Conservation (phyloP, 1,284 basidiomycete species). For the Leccinum insolens region DNA sequence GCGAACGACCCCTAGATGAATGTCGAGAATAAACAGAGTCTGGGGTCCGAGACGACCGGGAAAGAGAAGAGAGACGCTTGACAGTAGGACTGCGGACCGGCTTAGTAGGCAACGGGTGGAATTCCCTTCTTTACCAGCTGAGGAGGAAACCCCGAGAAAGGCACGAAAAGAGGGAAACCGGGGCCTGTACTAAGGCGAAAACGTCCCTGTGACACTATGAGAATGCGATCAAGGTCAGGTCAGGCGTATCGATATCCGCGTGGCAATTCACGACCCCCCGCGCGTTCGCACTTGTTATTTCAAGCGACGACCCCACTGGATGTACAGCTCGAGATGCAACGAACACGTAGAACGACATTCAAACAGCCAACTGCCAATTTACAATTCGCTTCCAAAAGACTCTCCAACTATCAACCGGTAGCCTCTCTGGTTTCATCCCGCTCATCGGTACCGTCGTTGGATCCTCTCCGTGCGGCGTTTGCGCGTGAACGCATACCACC, state of each 20-base stretch:
- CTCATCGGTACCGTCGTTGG: background rate
- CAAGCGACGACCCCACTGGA: too few relatives aligned
- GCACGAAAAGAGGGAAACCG: background rate
- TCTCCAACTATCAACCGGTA: too few relatives aligned
- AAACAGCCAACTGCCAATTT: background rate
- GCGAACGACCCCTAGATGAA: slow-evolving; percentile 67
- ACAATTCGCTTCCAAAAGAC: background rate
- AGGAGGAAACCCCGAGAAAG: slow-evolving; percentile 8
- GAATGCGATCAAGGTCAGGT: too few relatives aligned
- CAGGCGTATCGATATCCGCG: too few relatives aligned
- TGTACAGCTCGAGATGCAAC: too few relatives aligned
- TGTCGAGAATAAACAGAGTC: slow-evolving; percentile 64
- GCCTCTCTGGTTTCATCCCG: background rate
- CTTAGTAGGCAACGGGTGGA: slow-evolving; percentile 40
- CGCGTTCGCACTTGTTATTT: too few relatives aligned
- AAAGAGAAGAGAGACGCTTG: slow-evolving; percentile 45
- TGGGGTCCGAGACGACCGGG: slow-evolving; percentile 62
- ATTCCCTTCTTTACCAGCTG: slow-evolving; percentile 57
- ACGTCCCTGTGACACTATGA: too few relatives aligned
- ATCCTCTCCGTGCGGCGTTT: background rate
- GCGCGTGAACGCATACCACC: too few relatives aligned
- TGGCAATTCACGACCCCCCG: too few relatives aligned
- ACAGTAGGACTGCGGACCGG: slow-evolving; percentile 29
- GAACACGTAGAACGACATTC: too few relatives aligned
- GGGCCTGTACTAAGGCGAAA: too few relatives aligned